Conservation (phyloP, 805 yeast species). For the Starmerella sirachaensis region DNA sequence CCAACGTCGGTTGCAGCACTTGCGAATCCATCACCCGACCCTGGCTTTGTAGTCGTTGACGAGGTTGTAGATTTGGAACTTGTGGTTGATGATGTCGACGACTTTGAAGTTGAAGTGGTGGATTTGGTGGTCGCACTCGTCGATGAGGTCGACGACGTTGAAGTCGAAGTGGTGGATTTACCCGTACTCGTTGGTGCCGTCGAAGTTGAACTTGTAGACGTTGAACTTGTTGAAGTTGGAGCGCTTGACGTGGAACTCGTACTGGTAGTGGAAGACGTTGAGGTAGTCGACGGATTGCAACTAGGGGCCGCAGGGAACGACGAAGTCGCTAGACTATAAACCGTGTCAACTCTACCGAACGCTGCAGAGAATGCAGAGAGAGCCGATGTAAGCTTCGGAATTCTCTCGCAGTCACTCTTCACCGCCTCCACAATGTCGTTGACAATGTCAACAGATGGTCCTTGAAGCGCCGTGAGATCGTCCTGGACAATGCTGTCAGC, state of each 20-base stretch:
- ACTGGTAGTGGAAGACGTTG: constrained; percentile 9
- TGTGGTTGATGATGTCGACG: not conserved
- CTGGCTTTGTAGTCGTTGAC: too few species aligned
- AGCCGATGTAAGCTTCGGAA: constrained; percentile 9
- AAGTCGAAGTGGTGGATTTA: too few species aligned
- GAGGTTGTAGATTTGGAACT: not conserved
- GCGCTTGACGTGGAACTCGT: not conserved
- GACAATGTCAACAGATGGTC: constrained; percentile 20
- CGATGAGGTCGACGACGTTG: too few species aligned
- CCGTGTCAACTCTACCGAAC: constrained; percentile 16
- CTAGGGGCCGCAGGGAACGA: constrained; percentile 10
- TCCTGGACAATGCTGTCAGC: constrained; percentile 19
- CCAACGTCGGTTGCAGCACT: constrained; percentile 14
- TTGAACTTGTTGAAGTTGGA: not conserved
- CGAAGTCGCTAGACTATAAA: constrained; percentile 15
- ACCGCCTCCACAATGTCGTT: constrained; percentile 16
- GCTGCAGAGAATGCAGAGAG: constrained; percentile 13
- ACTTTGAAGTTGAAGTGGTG: not conserved
- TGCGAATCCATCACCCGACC: constrained; percentile 4
- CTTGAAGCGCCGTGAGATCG: constrained; percentile 20
- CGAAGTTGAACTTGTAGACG: not conserved
- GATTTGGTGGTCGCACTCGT: too few species aligned
- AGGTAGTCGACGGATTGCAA: constrained; percentile 11
- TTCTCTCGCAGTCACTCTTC: constrained; percentile 12
- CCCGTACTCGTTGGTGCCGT: too few species aligned